These are phyloP conservation scores for Athelia psychrophila DNA, from an alignment of 1,284 basidiomycete genomes.

Conservation along the genomic window DNA sequence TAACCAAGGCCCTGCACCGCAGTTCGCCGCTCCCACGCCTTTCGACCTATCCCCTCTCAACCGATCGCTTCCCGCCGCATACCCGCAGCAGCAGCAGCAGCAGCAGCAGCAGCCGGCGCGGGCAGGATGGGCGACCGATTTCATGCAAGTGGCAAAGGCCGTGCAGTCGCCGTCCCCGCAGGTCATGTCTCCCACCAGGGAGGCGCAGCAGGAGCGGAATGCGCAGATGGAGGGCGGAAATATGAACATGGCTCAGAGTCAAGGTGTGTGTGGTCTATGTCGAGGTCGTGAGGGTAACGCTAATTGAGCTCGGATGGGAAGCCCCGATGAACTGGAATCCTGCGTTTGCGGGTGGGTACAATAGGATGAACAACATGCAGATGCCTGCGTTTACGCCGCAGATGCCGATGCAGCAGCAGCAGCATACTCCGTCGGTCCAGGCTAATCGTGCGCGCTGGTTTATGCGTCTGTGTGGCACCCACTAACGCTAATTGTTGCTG, in stretches of 20 bases:
- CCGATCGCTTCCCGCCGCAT: slow-evolving; percentile 42
- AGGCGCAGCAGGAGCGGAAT: slow-evolving; percentile 12
- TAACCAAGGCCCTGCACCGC: slow-evolving; percentile 26
- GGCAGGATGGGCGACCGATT: slow-evolving; percentile 62
- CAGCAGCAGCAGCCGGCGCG: slow-evolving; percentile 21
- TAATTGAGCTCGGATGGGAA: not conserved
- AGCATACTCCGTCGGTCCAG: slow-evolving; percentile 22
- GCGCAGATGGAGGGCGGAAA: not conserved
- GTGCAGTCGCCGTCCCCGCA: slow-evolving; percentile 6
- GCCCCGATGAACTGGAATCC: slow-evolving; percentile 22
- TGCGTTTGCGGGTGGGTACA: slow-evolving; percentile 21
- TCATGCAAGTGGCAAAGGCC: slow-evolving; percentile 33
- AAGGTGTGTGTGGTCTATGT: not conserved
- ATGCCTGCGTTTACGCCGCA: slow-evolving; percentile 33
- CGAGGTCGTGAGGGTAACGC: not conserved
- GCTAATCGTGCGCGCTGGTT: slow-evolving; percentile 29
- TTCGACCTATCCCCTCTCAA: slow-evolving; percentile 61
- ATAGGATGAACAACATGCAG: slow-evolving; percentile 24
- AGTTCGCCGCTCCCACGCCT: slow-evolving; percentile 31
- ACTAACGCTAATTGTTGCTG: slow-evolving; percentile 1
- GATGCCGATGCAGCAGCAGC: slow-evolving; percentile 28
- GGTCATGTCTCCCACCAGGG: slow-evolving; percentile 4
- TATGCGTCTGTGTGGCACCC: not conserved
- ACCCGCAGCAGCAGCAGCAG: slow-evolving; percentile 23
- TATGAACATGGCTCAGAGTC: not conserved